Percentiles rank a stretch among this genome's conserved stretches.
Evolutionary conservation across 208 protist genomes (phyloP).

Genomic region (Leptomonas seymouri): DNA sequence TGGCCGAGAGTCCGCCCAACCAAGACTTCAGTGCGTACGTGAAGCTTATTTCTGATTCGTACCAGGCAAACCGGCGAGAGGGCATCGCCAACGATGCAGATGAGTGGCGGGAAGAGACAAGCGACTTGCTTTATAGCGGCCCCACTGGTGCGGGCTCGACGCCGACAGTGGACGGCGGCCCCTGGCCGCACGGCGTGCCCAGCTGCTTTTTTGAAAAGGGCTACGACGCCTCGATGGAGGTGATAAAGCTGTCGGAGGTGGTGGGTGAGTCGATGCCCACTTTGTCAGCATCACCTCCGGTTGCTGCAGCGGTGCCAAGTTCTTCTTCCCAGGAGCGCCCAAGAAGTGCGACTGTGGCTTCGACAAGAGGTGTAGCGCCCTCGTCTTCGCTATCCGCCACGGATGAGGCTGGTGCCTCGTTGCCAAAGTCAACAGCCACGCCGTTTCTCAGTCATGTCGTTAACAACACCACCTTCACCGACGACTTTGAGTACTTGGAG

Average conservation of each 20-base stretch:
- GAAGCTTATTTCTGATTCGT: constrained; percentile 62
- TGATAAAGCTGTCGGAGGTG: constrained; percentile 30
- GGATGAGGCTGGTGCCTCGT: neutral
- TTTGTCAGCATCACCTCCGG: neutral
- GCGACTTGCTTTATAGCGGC: neutral
- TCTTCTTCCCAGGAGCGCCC: neutral
- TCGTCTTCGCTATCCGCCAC: neutral
- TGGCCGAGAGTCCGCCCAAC: constrained; percentile 44
- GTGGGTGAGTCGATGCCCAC: constrained; percentile 17
- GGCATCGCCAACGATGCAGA: constrained; percentile 29
- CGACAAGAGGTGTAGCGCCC: neutral
- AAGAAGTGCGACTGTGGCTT: neutral
- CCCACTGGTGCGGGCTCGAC: neutral
- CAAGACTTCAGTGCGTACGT: constrained; percentile 76
- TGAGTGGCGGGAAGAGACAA: constrained; percentile 28
- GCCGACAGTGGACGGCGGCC: constrained; percentile 31
- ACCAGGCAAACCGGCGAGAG: constrained; percentile 66
- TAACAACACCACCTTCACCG: constrained; percentile 48
- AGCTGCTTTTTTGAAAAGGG: constrained; percentile 49
- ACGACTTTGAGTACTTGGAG: constrained; percentile 80
- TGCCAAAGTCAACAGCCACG: constrained; percentile 1
- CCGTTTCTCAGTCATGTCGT: constrained; percentile 20
- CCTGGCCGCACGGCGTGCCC: constrained; percentile 69
- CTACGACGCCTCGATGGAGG: constrained; percentile 30
- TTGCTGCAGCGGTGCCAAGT: neutral